These are phyloP conservation scores for Russula sp. DNA, from an alignment of 768 basidiomycete species.

Conservation along the genomic window DNA sequence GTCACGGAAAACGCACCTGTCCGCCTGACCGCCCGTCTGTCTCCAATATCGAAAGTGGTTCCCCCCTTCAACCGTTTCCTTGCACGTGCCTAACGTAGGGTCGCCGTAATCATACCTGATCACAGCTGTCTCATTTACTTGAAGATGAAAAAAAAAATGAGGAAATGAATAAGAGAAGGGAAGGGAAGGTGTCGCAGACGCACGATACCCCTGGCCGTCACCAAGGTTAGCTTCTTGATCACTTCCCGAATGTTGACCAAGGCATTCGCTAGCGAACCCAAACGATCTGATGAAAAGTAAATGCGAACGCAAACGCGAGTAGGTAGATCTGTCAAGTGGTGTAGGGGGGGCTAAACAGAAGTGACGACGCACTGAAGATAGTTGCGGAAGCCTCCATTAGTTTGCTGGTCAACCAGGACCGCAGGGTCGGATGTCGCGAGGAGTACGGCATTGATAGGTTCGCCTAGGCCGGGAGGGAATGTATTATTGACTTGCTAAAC, in stretches of 20 bases:
- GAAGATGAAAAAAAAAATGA: not conserved
- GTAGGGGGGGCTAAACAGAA: not conserved
- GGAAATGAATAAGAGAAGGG: not conserved
- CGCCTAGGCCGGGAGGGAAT: conserved; percentile 32
- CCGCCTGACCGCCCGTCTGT: conserved; percentile 56
- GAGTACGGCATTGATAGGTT: conserved; percentile 80
- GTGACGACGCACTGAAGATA: conserved; percentile 60
- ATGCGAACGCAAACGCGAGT: not conserved
- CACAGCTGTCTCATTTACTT: conserved; percentile 78
- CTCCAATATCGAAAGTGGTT: conserved; percentile 87
- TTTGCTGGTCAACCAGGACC: conserved; percentile 54
- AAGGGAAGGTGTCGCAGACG: conserved; percentile 24
- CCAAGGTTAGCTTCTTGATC: conserved; percentile 73
- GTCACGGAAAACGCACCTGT: conserved; percentile 41
- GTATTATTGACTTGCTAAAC: conserved; percentile 1
- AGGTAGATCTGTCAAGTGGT: too few species aligned
- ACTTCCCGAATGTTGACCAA: conserved; percentile 70
- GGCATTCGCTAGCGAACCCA: conserved; percentile 68
- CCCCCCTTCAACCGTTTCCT: conserved; percentile 80
- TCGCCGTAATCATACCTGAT: conserved; percentile 83
- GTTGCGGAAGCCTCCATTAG: conserved; percentile 70
- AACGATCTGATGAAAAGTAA: conserved; percentile 43
- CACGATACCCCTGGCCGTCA: conserved; percentile 69
- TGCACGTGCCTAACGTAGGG: conserved; percentile 72
- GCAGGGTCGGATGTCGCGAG: conserved; percentile 64